phyloP scores from a whole-genome alignment of 768 basidiomycete species.

The Amanita jacksonii region DNA sequence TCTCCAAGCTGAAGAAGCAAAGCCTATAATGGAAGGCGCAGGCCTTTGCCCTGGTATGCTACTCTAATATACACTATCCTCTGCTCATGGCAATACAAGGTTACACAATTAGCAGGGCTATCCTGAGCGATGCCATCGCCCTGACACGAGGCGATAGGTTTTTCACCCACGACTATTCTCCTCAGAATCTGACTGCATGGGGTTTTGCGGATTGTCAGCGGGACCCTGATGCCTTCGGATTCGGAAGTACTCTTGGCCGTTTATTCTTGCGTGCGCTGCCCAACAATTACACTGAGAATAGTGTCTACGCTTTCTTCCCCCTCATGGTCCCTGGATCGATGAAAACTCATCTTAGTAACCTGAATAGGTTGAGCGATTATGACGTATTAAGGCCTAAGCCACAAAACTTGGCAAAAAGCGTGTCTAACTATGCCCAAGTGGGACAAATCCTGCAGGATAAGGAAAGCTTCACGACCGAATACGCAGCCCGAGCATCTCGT shows the following conservation, averaged over 20 bases:
- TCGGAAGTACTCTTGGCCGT: constrained; percentile 67
- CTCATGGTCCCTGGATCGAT: constrained; percentile 71
- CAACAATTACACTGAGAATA: constrained; percentile 55
- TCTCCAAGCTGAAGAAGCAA: constrained; percentile 69
- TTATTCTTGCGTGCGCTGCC: constrained; percentile 70
- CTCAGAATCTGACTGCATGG: constrained; percentile 75
- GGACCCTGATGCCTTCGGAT: constrained; percentile 59
- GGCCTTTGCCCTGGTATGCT: constrained; percentile 71
- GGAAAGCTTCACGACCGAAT: constrained; percentile 37
- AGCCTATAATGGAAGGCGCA: constrained; percentile 67
- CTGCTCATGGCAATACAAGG: constrained; percentile 24
- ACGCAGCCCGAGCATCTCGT: constrained; percentile 37
- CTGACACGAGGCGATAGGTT: constrained; percentile 79
- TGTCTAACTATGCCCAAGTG: constrained; percentile 42
- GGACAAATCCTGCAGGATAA: constrained; percentile 39
- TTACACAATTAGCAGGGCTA: constrained; percentile 79
- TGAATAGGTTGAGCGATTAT: constrained; percentile 47
- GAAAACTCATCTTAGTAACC: constrained; percentile 45
- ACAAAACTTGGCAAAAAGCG: constrained; percentile 16
- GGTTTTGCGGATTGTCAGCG: constrained; percentile 79
- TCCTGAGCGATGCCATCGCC: constrained; percentile 79
- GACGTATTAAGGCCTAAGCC: constrained; percentile 39
- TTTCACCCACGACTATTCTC: constrained; percentile 76
- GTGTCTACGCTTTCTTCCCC: constrained; percentile 82
- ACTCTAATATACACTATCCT: not conserved